Percentiles rank a stretch among this genome's conserved stretches.
phyloP scores from a whole-genome alignment of 495 filamentous ascomycete genomes.

The Astrocystis sublimbata region DNA sequence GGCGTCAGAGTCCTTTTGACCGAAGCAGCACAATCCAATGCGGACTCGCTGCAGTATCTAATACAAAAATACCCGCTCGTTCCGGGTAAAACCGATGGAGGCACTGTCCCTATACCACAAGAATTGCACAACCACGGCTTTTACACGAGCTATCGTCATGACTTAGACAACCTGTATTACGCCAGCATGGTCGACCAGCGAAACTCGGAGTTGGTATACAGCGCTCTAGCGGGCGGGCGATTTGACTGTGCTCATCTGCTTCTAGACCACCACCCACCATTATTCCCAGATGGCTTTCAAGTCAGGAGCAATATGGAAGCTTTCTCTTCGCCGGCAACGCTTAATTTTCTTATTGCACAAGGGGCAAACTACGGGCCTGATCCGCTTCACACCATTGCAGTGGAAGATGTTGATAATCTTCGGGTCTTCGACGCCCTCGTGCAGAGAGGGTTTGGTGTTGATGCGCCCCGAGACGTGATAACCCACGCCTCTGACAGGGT shows the following conservation, averaged over 20 bases:
- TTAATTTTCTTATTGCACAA: background rate
- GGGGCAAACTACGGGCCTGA: background rate
- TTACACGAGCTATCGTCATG: background rate
- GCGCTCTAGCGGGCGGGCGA: background rate
- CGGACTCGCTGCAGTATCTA: background rate
- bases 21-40: background rate
- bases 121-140: background rate
- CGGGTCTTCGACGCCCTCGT: background rate
- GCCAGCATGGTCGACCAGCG: background rate
- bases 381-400: background rate
- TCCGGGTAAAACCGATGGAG: background rate
- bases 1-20: background rate
- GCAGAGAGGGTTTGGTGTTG: background rate
- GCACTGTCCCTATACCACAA: too few relatives aligned
- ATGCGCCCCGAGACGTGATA: background rate
- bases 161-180: background rate
- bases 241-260: conserved; percentile 3
- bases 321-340: background rate
- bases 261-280: background rate
- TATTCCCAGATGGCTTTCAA: background rate
- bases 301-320: background rate
- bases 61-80: background rate
- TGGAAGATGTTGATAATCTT: background rate
- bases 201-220: background rate
- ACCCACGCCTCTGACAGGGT: background rate